Conservation (phyloP, 1,284 basidiomycete genomes). For the Taiwanofungus camphoratus region DNA sequence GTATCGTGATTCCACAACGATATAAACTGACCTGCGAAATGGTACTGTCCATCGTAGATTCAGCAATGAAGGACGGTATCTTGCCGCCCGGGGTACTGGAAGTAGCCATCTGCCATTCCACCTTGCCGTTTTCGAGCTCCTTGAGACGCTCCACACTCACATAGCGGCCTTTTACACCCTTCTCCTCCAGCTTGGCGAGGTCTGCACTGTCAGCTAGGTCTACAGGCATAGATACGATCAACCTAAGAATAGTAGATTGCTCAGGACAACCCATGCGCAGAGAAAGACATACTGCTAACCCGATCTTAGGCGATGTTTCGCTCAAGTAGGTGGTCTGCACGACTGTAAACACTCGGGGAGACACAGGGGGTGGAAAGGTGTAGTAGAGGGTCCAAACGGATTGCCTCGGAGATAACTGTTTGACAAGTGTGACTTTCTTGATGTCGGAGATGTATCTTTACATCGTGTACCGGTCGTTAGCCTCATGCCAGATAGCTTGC, state of each 20-base stretch:
- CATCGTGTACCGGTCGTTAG: too few relatives aligned
- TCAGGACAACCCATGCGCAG: not conserved
- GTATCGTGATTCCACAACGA: not conserved
- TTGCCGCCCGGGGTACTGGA: slow-evolving; percentile 67
- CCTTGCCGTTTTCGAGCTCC: slow-evolving; percentile 57
- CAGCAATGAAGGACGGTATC: slow-evolving; percentile 59
- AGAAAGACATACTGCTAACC: slow-evolving; percentile 35
- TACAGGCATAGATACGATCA: slow-evolving; percentile 68
- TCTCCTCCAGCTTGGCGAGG: slow-evolving; percentile 55
- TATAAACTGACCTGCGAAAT: slow-evolving; percentile 50
- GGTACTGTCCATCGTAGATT: slow-evolving; percentile 51
- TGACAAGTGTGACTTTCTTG: slow-evolving; percentile 56
- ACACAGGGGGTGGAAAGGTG: slow-evolving; percentile 61
- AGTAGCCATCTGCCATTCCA: slow-evolving; percentile 77
- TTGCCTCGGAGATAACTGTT: slow-evolving; percentile 55
- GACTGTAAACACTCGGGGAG: slow-evolving; percentile 71
- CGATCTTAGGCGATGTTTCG: slow-evolving; percentile 43
- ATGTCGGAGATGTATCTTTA: slow-evolving; percentile 60
- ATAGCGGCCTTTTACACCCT: slow-evolving; percentile 65
- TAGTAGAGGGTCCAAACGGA: slow-evolving; percentile 71
- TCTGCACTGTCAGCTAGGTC: slow-evolving; percentile 54
- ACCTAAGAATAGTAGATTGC: slow-evolving; percentile 29
- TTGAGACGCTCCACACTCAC: slow-evolving; percentile 61
- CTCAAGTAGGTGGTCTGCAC: slow-evolving; percentile 55
- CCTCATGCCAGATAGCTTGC: too few relatives aligned